A percentile compares a stretch with the other conserved stretches of the same genome.
These are phyloP conservation scores for Ailanthus altissimus DNA, from an alignment of 345 rosid species.

Conservation along the genomic window DNA sequence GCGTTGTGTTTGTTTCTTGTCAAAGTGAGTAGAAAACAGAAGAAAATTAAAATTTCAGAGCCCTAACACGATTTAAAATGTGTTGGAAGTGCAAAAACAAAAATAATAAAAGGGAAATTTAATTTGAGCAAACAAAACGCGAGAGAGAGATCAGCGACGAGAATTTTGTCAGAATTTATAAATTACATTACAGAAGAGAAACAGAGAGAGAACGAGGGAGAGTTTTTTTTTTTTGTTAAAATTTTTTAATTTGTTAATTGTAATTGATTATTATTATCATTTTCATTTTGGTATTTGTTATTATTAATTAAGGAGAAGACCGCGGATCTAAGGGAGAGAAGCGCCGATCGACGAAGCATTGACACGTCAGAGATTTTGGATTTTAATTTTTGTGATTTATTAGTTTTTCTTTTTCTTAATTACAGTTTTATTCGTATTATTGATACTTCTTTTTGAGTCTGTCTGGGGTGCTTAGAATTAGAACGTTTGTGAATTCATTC, in stretches of 20 bases:
- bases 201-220: not conserved
- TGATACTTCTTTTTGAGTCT: no score
- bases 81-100: not conserved
- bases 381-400: not conserved
- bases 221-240: slow-evolving; percentile 18
- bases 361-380: slow-evolving; percentile 28
- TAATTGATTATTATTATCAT: slow-evolving; percentile 19
- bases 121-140: slow-evolving; percentile 8
- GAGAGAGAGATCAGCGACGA: slow-evolving; percentile 4
- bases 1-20: slow-evolving; percentile 12
- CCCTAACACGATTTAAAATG: slow-evolving; percentile 4
- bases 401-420: no score
- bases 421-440: no score
- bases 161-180: slow-evolving; percentile 16
- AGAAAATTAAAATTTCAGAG: slow-evolving; percentile 4
- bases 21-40: slow-evolving; percentile 10
- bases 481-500: no score
- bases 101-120: not conserved
- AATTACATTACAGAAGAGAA: not conserved
- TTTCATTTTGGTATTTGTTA: slow-evolving; percentile 20
- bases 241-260: slow-evolving; percentile 8
- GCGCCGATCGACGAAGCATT: not conserved
- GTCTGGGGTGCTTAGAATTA: no score
- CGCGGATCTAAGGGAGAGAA: slow-evolving; percentile 39
- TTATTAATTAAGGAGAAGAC: slow-evolving; percentile 17